Evolutionary conservation across 2,329 filamentous ascomycete genomes (phyloP).

Genomic region (Lachnellula suecica): DNA sequence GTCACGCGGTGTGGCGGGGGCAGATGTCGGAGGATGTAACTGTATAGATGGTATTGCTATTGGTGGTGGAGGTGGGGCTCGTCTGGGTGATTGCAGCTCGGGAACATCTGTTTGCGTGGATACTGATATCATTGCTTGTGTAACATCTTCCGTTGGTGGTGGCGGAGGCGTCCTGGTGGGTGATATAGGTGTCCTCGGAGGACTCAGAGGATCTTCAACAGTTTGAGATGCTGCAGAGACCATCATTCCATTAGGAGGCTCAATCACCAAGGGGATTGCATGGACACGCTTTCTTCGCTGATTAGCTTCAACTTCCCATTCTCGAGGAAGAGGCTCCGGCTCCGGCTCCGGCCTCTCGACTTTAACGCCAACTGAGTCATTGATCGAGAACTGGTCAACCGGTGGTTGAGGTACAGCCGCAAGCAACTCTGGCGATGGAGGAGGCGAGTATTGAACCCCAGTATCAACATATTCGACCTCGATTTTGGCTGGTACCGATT

Average conservation of each 20-base stretch:
- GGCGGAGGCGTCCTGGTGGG: conserved; percentile 44
- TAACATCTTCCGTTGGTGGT: conserved; percentile 33
- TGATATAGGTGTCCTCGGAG: conserved; percentile 62
- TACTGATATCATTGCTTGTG: conserved; percentile 48
- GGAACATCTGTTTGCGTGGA: conserved; percentile 60
- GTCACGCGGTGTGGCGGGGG: conserved; percentile 75
- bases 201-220: conserved; percentile 59
- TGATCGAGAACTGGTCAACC: conserved; percentile 40
- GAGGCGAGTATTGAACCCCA: conserved; percentile 82
- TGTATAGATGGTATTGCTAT: conserved; percentile 76
- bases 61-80: conserved; percentile 36
- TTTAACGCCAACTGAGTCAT: conserved; percentile 7
- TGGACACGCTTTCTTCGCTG: conserved; percentile 70
- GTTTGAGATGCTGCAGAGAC: conserved; percentile 66
- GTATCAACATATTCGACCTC: conserved; percentile 65
- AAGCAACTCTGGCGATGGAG: conserved; percentile 63
- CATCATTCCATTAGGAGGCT: conserved; percentile 51
- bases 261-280: conserved; percentile 49
- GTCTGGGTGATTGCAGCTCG: conserved; percentile 20
- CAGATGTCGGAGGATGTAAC: conserved; percentile 83
- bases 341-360: conserved; percentile 33
- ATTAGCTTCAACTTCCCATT: conserved; percentile 69
- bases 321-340: conserved; percentile 36
- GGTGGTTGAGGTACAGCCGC: conserved; percentile 40
- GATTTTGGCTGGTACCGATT: conserved; percentile 37